Percentiles rank a stretch among this genome's conserved stretches.
These are phyloP conservation scores for Malus asiatica DNA, from an alignment of 306 rosid species.

Conservation along the genomic window DNA sequence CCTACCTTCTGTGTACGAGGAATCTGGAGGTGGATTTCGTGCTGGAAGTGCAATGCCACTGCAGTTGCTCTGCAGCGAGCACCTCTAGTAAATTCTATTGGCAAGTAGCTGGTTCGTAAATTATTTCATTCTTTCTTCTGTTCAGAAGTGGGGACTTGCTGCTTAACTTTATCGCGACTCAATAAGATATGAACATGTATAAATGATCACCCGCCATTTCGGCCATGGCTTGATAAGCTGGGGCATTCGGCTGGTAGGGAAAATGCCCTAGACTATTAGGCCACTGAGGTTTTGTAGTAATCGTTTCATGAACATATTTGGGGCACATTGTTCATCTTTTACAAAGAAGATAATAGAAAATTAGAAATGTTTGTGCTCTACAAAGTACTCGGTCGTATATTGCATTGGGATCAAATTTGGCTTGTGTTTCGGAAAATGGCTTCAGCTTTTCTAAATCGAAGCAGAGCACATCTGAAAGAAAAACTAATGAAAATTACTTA, in stretches of 20 bases:
- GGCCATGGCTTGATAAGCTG: background rate
- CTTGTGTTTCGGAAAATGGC: background rate
- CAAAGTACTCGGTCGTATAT: background rate
- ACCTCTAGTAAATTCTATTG: background rate
- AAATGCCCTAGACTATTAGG: background rate
- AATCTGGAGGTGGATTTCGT: conserved; percentile 23
- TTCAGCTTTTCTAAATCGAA: background rate
- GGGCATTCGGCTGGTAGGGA: background rate
- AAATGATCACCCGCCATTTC: background rate
- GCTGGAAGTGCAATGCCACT: conserved; percentile 13
- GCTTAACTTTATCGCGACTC: background rate
- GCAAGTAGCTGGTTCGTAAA: conserved; percentile 2
- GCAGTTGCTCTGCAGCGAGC: conserved; percentile 43
- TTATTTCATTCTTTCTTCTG: conserved; percentile 14
- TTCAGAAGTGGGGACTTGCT: conserved; percentile 2
- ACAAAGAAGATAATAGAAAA: background rate
- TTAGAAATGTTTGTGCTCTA: background rate
- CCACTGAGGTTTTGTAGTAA: background rate
- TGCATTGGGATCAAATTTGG: background rate
- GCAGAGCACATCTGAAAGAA: background rate
- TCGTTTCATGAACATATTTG: background rate
- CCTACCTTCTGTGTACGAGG: conserved; percentile 34
- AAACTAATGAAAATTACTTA: too few relatives aligned
- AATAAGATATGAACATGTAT: conserved; percentile 4
- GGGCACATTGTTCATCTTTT: background rate